These are phyloP conservation scores for Ogataea ramenticola DNA, from an alignment of 805 yeast genomes.

Conservation along the genomic window DNA sequence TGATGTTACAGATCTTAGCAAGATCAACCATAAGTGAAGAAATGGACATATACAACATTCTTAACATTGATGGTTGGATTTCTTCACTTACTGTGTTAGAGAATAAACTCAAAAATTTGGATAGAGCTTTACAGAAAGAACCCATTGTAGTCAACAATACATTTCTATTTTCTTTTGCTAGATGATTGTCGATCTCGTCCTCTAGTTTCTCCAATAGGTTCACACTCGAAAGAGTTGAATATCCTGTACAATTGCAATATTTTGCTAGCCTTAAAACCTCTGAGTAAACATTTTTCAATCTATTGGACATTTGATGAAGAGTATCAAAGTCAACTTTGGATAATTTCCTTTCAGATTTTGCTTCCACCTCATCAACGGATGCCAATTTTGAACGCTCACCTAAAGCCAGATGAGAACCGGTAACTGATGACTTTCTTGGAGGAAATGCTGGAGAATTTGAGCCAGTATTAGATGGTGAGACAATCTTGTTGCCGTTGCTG, in stretches of 20 bases:
- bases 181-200: neutral
- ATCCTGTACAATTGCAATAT: neutral
- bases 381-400: neutral
- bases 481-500: neutral
- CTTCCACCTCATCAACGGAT: neutral
- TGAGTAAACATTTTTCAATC: neutral
- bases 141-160: neutral
- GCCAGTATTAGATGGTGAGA: neutral
- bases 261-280: neutral
- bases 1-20: slow-evolving; percentile 14
- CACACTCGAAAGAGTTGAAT: neutral
- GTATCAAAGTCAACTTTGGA: neutral
- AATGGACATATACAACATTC: slow-evolving; percentile 20
- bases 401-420: neutral
- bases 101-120: neutral
- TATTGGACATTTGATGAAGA: neutral
- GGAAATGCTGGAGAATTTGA: neutral
- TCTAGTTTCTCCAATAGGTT: neutral
- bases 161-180: neutral
- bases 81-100: neutral
- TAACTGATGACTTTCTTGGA: neutral
- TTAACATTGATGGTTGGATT: slow-evolving; percentile 2
- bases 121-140: neutral
- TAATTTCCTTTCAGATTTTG: neutral
- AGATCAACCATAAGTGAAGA: slow-evolving; percentile 23